These are phyloP conservation scores for Plasmodium yoelii DNA, from an alignment of 169 alveolate species.

Conservation along the genomic window DNA sequence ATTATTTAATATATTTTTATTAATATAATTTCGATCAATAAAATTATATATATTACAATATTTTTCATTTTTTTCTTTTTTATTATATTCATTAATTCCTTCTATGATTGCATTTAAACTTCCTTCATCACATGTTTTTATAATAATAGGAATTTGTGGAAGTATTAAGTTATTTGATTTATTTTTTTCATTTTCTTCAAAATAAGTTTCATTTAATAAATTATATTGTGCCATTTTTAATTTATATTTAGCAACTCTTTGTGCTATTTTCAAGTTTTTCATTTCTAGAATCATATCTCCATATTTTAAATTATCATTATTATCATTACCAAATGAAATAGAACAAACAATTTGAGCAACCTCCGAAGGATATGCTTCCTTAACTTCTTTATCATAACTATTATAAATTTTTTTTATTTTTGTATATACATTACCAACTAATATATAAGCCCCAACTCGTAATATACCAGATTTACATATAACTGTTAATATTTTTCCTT, in stretches of 20 bases:
- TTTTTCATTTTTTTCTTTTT: slow-evolving; percentile 66
- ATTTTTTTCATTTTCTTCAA: background rate
- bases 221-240: slow-evolving; percentile 83
- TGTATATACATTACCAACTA: slow-evolving; percentile 55
- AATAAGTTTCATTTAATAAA: slow-evolving; percentile 50
- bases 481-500: slow-evolving; percentile 80
- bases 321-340: slow-evolving; percentile 30
- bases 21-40: slow-evolving; percentile 49
- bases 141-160: slow-evolving; percentile 82
- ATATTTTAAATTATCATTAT: slow-evolving; percentile 48
- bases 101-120: slow-evolving; percentile 90
- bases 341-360: slow-evolving; percentile 78
- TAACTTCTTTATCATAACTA: slow-evolving; percentile 47
- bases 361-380: slow-evolving; percentile 82
- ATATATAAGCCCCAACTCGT: slow-evolving; percentile 71
- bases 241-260: slow-evolving; percentile 81
- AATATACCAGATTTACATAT: slow-evolving; percentile 81
- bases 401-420: slow-evolving; percentile 76
- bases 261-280: slow-evolving; percentile 79
- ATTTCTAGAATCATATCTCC: slow-evolving; percentile 84
- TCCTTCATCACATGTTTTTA: slow-evolving; percentile 92
- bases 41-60: slow-evolving; percentile 62
- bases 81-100: slow-evolving; percentile 81
- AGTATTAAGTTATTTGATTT: background rate
- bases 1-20: slow-evolving; percentile 33